These are phyloP conservation scores for Malus asiatica DNA, from an alignment of 306 rosid genomes.

Conservation along the genomic window DNA sequence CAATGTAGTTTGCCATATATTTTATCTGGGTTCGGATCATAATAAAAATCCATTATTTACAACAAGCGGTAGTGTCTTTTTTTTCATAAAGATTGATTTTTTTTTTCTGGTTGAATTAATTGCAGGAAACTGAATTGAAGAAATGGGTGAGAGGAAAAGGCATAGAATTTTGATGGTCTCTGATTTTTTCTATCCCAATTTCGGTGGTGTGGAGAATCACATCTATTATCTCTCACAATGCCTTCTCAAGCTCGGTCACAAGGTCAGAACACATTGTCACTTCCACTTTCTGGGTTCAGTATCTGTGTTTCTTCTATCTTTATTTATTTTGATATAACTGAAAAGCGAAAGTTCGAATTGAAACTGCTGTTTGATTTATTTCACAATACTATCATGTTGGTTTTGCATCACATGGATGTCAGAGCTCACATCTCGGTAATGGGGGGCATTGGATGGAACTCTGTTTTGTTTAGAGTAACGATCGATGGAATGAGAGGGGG, in stretches of 20 bases:
- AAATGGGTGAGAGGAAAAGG: slow-evolving; percentile 46
- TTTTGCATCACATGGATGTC: not conserved
- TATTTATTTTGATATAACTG: not conserved
- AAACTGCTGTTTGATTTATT: not conserved
- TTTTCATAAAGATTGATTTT: not conserved
- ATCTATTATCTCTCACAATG: slow-evolving; percentile 81
- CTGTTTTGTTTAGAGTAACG: not conserved
- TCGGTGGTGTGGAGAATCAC: slow-evolving; percentile 91
- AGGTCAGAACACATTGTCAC: slow-evolving; percentile 38
- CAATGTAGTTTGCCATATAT: not conserved
- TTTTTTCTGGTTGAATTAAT: not conserved
- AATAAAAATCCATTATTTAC: not conserved
- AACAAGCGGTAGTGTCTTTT: not conserved
- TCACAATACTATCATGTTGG: not conserved
- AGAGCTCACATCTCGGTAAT: not conserved
- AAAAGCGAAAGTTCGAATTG: not conserved
- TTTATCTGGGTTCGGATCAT: not conserved
- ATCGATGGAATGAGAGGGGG: not conserved
- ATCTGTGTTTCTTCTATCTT: not conserved
- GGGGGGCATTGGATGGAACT: not conserved
- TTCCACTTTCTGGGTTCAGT: slow-evolving; percentile 6
- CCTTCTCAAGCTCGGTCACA: slow-evolving; percentile 83
- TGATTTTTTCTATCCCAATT: slow-evolving; percentile 90
- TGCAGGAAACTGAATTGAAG: slow-evolving; percentile 20
- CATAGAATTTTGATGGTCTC: slow-evolving; percentile 77